Evolutionary conservation across 208 protist species (phyloP), one percentile per base, ranked within the genome.

Genomic region (Trypanosoma vivax): DNA sequence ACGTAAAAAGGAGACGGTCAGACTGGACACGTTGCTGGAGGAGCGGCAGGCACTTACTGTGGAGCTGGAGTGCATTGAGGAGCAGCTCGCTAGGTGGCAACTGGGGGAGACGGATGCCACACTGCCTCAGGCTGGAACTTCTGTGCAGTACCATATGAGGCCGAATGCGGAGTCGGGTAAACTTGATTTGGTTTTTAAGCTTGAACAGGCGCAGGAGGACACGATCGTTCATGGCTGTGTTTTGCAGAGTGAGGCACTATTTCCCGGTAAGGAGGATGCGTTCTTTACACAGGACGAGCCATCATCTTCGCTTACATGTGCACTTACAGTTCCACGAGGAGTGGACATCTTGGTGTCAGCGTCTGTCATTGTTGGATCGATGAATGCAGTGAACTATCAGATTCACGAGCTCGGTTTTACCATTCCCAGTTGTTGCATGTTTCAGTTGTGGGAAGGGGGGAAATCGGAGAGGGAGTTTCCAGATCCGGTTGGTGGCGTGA

Each of bases 361-460:
- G n/a, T 74, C 85, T 21, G 79, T 92, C 5, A 60, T 92, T 10
- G 88, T 97, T 9, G 92, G 94, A 0, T 54, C 57, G 14, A 46
- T 47, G 1, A 73, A 70, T 42, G 65, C 72, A 5, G 72, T 70
- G 3, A 82, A 50, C 37, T 94, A 66, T 41, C 90, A 96, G 25
- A 59, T 97, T 5, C 82, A 95, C 60, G 88, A 96, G 42, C 35
- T 95, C 16, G 31, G 35, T 7, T 33, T 94, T 37, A 39, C 35
- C 5, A 60, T 97, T 25, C 92, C 94, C 1, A 76, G 66, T 50
- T 97, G 95, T 69, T 53, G 79, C 30, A 92, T 95, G 77, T 95
- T 81, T 69, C 43, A 35, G 37, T 25, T n/a, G 21, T 48, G 21
- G 47, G 49, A 54, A 53, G 25, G 40, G 70, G 24, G 67, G 58